Evolutionary conservation across 495 filamentous ascomycete genomes (phyloP), one percentile per base, ranked within the genome.

Genomic region (Bryoglossum gracile): DNA sequence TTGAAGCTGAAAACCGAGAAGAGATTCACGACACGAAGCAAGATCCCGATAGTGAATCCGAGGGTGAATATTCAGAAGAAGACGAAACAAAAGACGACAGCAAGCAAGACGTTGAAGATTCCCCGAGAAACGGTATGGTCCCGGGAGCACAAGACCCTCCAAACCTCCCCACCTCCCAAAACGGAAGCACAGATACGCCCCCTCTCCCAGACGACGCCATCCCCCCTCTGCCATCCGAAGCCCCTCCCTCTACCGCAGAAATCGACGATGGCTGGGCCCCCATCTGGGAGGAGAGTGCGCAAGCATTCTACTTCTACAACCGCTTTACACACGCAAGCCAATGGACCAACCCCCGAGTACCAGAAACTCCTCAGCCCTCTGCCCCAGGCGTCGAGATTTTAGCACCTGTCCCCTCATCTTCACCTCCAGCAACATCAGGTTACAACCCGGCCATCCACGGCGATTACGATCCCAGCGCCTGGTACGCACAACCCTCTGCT

Each of bases 381-480:
- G 59, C 62, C 17, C 55, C 65, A 14, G 60, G 57, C 19, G 51
- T 59, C 9, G 48, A 19, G 11, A 45, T 37, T 13, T 54, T 61
- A 5, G 47, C 51, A 35, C 35, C 44, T 22, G 21, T 30, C 10
- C 23, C 28, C 11, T 42, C 48, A 14, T 33, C 65, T 23, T 52
- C 61, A 43, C 47, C 63, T 3, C 56, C 69, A 14, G 67, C 41
- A 51, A 57, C 58, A 17, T 54, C 54, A 30, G 87, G 89, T 50
- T 98, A 98, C 70, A 92, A 96, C 59, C 92, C 92, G 2, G 85
- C 88, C 19, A 91, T 98, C 39, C 92, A 98, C 62, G 92, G 92
- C 50, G 82, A 86, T 66, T 98, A 96, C 69, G 91, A 98, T 59
- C 89, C 89, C 14, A 91, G 78, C 26, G 92, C 92, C 4, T 82